phyloP scores from a whole-genome alignment of 768 basidiomycete species.

The Fibroporia radiculosa region DNA sequence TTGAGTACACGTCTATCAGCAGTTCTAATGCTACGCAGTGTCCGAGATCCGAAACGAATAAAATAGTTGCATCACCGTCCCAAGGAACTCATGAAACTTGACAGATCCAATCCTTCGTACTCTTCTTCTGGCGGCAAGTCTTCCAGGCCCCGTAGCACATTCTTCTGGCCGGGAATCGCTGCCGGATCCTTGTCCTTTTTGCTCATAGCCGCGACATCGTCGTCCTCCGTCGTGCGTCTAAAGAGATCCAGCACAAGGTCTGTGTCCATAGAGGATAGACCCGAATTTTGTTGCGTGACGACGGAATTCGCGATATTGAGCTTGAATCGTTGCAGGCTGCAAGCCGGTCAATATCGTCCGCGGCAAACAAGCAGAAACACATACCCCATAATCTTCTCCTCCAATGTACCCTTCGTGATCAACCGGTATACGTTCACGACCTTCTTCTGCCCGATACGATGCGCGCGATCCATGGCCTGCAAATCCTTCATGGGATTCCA shows the following conservation, averaged over 20 bases:
- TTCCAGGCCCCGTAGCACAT: slow-evolving; percentile 81
- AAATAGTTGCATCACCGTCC: slow-evolving; percentile 30
- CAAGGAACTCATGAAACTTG: slow-evolving; percentile 84
- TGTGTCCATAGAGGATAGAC: slow-evolving; percentile 92
- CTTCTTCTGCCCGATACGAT: slow-evolving; percentile 97
- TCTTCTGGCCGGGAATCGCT: slow-evolving; percentile 68
- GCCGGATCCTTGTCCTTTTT: slow-evolving; percentile 45
- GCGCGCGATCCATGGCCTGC: slow-evolving; percentile 98
- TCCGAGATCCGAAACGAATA: slow-evolving; percentile 18
- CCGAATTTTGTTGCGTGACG: slow-evolving; percentile 95
- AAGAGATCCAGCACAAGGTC: slow-evolving; percentile 95
- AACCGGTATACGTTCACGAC: slow-evolving; percentile 98
- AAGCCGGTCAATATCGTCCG: slow-evolving; percentile 6
- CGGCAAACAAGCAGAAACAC: slow-evolving; percentile 24
- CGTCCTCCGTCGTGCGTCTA: slow-evolving; percentile 66
- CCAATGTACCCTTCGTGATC: slow-evolving; percentile 93
- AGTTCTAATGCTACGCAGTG: slow-evolving; percentile 3
- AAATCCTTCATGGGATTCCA: slow-evolving; percentile 99
- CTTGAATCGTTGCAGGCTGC: slow-evolving; percentile 95
- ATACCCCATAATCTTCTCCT: slow-evolving; percentile 99
- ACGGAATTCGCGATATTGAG: slow-evolving; percentile 96
- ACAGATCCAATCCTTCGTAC: slow-evolving; percentile 80
- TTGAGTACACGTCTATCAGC: slow-evolving; percentile 4
- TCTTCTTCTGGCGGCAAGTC: slow-evolving; percentile 91
- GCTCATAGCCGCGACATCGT: slow-evolving; percentile 51